These are phyloP conservation scores for Aureobasidium sp. DNA, from an alignment of 2,329 filamentous ascomycete species.

Conservation along the genomic window DNA sequence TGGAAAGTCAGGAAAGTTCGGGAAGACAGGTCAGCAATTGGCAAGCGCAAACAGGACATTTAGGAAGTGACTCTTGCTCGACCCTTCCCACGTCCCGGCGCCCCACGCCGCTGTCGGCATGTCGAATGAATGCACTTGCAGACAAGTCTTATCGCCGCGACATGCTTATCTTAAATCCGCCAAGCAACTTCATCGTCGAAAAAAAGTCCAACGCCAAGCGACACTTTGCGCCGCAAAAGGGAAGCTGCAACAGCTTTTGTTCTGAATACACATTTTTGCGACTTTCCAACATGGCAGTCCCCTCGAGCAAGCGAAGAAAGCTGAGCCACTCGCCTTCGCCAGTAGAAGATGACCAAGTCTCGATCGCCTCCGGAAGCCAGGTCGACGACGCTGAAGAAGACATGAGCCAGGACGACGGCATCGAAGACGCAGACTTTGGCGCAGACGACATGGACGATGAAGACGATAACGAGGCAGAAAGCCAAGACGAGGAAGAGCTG, in stretches of 20 bases:
- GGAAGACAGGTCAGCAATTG: conserved; percentile 12
- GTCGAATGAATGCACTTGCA: neutral
- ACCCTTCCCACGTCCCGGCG: neutral
- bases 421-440: conserved; percentile 12
- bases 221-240: neutral
- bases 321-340: conserved; percentile 24
- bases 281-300: conserved; percentile 19
- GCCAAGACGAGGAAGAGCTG: neutral
- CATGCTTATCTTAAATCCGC: neutral
- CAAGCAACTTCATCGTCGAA: neutral
- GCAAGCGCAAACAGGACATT: neutral
- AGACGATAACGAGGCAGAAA: neutral
- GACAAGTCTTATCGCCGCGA: neutral
- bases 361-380: conserved; percentile 22
- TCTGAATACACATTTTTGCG: neutral
- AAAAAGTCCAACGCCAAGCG: conserved; percentile 3
- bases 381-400: conserved; percentile 10
- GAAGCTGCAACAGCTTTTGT: neutral
- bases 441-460: conserved; percentile 10
- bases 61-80: neutral
- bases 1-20: conserved; percentile 15
- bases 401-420: conserved; percentile 12
- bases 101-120: neutral
- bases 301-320: conserved; percentile 26
- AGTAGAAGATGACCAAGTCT: conserved; percentile 20